Evolutionary conservation across 768 basidiomycete species (phyloP).

Genomic region (Leccinum uliginosum): DNA sequence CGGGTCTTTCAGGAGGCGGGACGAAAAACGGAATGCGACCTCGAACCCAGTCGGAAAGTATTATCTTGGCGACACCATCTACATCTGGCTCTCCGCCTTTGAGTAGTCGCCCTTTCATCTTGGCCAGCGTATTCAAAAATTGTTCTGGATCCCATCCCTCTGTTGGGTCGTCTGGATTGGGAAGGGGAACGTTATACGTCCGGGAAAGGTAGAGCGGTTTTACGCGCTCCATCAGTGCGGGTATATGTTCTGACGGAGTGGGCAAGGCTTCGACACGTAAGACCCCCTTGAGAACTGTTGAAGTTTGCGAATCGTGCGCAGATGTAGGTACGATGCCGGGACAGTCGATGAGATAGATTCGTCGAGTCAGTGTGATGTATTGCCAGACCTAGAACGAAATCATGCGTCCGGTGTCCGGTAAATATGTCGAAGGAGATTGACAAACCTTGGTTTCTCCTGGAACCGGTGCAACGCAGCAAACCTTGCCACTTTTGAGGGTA

Average conservation of each 20-base stretch:
- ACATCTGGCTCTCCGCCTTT: conserved; percentile 94
- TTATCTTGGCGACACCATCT: conserved; percentile 90
- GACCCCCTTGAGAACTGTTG: conserved; percentile 94
- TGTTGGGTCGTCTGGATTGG: conserved; percentile 49
- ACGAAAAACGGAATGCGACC: conserved; percentile 98
- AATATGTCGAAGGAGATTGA: background rate
- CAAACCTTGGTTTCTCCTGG: conserved; percentile 92
- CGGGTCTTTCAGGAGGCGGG: conserved; percentile 78
- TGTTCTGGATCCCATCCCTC: conserved; percentile 68
- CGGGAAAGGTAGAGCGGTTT: conserved; percentile 88
- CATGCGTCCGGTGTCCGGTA: background rate
- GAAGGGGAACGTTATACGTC: conserved; percentile 71
- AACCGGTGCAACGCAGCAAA: conserved; percentile 93
- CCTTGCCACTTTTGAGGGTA: conserved; percentile 96
- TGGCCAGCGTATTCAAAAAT: conserved; percentile 79
- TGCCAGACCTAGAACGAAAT: conserved; percentile 74
- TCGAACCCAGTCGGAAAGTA: conserved; percentile 94
- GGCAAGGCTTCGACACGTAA: conserved; percentile 93
- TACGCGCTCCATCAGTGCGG: conserved; percentile 83
- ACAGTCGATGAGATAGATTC: conserved; percentile 99
- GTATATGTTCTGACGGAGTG: conserved; percentile 89
- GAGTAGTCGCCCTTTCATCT: conserved; percentile 86
- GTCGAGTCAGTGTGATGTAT: conserved; percentile 94
- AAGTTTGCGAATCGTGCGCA: conserved; percentile 83
- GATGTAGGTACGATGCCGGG: conserved; percentile 97